A percentile compares a stretch with the other conserved stretches of the same genome.
Conservation (phyloP, 208 protist species). For the Naegleria lovaniensis region DNA sequence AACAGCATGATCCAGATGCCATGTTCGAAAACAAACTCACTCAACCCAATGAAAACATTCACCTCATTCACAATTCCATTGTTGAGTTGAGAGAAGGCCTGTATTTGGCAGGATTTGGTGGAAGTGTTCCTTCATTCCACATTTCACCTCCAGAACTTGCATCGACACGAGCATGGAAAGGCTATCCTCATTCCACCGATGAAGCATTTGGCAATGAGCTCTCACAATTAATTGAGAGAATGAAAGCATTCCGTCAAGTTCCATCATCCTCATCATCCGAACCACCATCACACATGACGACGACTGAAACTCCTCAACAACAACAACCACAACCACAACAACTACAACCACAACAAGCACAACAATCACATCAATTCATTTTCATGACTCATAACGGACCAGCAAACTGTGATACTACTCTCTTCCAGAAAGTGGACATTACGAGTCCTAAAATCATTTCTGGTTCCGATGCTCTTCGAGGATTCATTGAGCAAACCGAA, state of each 20-base stretch:
- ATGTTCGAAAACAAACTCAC: not conserved
- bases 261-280: too few relatives aligned
- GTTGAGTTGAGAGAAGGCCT: not conserved
- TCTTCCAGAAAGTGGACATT: not conserved
- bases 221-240: not conserved
- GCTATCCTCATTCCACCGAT: not conserved
- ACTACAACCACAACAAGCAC: not conserved
- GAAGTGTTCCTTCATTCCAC: not conserved
- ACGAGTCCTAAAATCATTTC: not conserved
- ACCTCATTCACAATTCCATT: not conserved
- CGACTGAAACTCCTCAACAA: too few relatives aligned
- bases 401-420: not conserved
- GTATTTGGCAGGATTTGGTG: not conserved
- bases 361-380: not conserved
- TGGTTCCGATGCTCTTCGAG: not conserved
- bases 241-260: not conserved
- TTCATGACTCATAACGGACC: conserved; percentile 7
- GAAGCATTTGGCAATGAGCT: not conserved
- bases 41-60: not conserved
- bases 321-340: too few relatives aligned
- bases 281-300: too few relatives aligned
- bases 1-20: not conserved
- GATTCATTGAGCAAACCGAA: not conserved
- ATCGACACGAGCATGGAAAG: not conserved
- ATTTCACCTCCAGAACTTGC: not conserved